Conservation (phyloP, 2,329 filamentous ascomycete species). For the Allantophomopsis cytisporea region DNA sequence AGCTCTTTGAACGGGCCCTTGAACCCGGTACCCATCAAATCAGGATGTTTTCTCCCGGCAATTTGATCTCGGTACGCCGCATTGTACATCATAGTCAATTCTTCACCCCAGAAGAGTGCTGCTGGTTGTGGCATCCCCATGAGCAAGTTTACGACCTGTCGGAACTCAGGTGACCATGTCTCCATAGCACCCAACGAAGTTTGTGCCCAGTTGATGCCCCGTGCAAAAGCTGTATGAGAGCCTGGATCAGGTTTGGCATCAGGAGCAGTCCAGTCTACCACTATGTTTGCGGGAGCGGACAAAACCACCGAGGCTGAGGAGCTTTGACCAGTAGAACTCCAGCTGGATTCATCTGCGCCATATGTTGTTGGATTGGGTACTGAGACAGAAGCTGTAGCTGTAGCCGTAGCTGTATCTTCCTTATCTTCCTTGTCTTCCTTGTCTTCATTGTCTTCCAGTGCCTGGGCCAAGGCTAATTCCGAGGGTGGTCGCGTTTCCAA, state of each 20-base stretch:
- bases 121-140: slow-evolving; percentile 66
- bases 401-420: not conserved
- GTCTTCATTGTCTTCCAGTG: not conserved
- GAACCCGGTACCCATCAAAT: slow-evolving; percentile 42
- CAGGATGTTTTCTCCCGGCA: slow-evolving; percentile 64
- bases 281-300: not conserved
- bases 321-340: not conserved
- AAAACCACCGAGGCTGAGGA: not conserved
- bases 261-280: slow-evolving; percentile 67
- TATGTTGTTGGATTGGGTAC: not conserved
- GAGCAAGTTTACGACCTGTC: slow-evolving; percentile 65
- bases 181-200: slow-evolving; percentile 65
- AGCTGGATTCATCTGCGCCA: not conserved
- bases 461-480: not conserved
- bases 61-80: slow-evolving; percentile 51
- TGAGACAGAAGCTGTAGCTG: not conserved
- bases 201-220: slow-evolving; percentile 56
- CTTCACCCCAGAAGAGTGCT: slow-evolving; percentile 65
- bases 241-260: slow-evolving; percentile 47
- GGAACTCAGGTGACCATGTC: slow-evolving; percentile 54
- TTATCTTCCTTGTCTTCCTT: not conserved
- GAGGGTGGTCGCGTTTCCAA: not conserved
- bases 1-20: slow-evolving; percentile 39
- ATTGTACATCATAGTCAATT: slow-evolving; percentile 57
- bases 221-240: slow-evolving; percentile 56